Evolutionary conservation across 2,329 filamentous ascomycete species (phyloP), one percentile per base, ranked within the genome.

Genomic region (Ascomycota sp.): DNA sequence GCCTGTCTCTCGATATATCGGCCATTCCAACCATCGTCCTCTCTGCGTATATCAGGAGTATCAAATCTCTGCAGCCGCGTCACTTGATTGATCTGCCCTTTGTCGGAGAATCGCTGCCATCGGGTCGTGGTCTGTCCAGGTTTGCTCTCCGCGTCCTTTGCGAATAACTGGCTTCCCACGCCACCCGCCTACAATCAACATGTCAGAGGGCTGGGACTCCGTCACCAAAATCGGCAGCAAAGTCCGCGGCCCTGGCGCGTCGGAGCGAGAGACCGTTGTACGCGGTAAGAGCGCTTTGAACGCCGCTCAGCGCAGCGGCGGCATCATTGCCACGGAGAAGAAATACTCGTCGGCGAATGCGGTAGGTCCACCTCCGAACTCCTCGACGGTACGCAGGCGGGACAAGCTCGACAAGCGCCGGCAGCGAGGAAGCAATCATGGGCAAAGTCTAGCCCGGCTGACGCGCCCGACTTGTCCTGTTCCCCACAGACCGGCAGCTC

Each of bases 161-260:
- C 27, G 27, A 9, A 3, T 3, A 4, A 11, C 27, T 10, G 13
- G 25, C 13, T 27, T 7, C 34, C 26, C 30, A 9, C 24, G 6
- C n/a, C 13, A 16, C 13, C 16, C 16, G 16, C 16, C 16, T 21
- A 21, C 16, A 21, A 21, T 21, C 32, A 37, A 26, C 21, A 37
- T 36, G 34, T 36, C 34, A n/a, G 36, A 35, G 16, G 56, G 92
- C 50, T 95, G 86, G 84, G 78, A 92, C 48, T 57, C 61, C 45
- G 72, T 78, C 46, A 92, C 83, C 60, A 92, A 89, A 68, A 95
- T 98, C 52, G 89, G 89, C 51, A 81, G 72, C 70, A 86, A 79
- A 60, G 69, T 68, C 50, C 72, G 73, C 49, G 68, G 71, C 43
- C 68, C 73, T 44, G 77, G 75, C 46, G 66, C 57, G 37, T 56